These are phyloP conservation scores for Isabelozyma gotoi DNA, from an alignment of 805 yeast genomes.

Conservation along the genomic window DNA sequence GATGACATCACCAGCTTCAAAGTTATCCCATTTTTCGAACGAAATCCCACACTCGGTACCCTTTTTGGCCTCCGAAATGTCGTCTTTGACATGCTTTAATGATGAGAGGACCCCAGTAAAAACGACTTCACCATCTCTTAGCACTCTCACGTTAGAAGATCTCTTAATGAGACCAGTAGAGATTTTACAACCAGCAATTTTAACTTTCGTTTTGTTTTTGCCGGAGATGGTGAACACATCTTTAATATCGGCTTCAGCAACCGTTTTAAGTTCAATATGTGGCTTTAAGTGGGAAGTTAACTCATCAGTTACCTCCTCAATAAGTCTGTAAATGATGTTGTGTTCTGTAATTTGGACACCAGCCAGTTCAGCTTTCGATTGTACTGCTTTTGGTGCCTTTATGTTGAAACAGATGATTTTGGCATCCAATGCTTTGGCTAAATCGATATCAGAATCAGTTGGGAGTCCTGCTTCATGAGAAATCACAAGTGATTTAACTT, in stretches of 20 bases:
- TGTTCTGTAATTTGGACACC: constrained; percentile 62
- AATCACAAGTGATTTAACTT: constrained; percentile 69
- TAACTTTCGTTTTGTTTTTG: constrained; percentile 50
- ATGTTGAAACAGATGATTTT: constrained; percentile 77
- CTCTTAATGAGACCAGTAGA: constrained; percentile 64
- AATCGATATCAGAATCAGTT: constrained; percentile 40
- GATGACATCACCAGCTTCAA: constrained; percentile 72
- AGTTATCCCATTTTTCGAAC: constrained; percentile 64
- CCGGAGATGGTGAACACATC: constrained; percentile 70
- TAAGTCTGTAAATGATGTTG: constrained; percentile 82
- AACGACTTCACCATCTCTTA: constrained; percentile 49
- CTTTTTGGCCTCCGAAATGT: constrained; percentile 70
- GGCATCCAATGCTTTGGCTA: constrained; percentile 51
- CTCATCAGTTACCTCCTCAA: constrained; percentile 75
- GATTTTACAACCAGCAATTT: constrained; percentile 88
- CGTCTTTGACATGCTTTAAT: constrained; percentile 80
- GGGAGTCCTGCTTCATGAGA: constrained; percentile 81
- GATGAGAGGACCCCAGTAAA: constrained; percentile 64
- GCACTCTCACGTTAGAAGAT: constrained; percentile 55
- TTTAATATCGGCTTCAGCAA: constrained; percentile 67
- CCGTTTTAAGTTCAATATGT: constrained; percentile 59
- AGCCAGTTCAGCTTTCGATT: constrained; percentile 53
- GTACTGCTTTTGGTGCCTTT: constrained; percentile 62
- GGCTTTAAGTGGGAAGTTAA: constrained; percentile 64
- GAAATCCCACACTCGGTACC: constrained; percentile 91